Conservation (phyloP, 1,284 basidiomycete genomes). For the Inonotus hispidus region DNA sequence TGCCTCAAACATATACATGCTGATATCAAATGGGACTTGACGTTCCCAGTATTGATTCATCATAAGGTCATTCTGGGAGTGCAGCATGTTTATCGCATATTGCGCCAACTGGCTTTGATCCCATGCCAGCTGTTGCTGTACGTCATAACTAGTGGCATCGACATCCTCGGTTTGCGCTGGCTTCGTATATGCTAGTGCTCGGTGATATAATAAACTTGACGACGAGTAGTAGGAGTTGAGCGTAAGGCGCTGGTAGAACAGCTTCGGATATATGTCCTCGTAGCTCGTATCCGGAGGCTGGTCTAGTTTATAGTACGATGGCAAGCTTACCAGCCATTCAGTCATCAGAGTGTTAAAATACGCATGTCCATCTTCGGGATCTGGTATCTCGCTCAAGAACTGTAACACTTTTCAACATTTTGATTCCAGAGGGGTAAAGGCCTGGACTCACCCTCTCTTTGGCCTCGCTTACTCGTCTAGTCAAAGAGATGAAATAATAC, state of each 20-base stretch:
- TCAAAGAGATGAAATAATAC: slow-evolving; percentile 33
- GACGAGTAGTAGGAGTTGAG: slow-evolving; percentile 4
- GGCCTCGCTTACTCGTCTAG: slow-evolving; percentile 36
- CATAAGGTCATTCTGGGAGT: slow-evolving; percentile 14
- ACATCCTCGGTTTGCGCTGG: slow-evolving; percentile 18
- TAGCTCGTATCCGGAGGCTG: slow-evolving; percentile 10
- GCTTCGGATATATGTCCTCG: slow-evolving; percentile 16
- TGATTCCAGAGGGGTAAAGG: slow-evolving; percentile 23
- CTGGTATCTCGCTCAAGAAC: slow-evolving; percentile 2
- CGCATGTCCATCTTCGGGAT: background rate
- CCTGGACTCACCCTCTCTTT: slow-evolving; percentile 33
- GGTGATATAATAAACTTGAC: slow-evolving; percentile 5
- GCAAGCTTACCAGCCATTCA: slow-evolving; percentile 5
- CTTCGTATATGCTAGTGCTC: slow-evolving; percentile 1
- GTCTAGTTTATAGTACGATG: slow-evolving; percentile 21
- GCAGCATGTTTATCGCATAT: slow-evolving; percentile 19
- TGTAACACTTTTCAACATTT: background rate
- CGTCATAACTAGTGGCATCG: background rate
- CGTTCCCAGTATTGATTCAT: slow-evolving; percentile 22
- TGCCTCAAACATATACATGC: slow-evolving; percentile 30
- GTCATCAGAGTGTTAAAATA: slow-evolving; percentile 2
- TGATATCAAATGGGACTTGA: slow-evolving; percentile 21
- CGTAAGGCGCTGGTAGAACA: slow-evolving; percentile 17
- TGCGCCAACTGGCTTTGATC: slow-evolving; percentile 12
- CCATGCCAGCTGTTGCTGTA: background rate